Evolutionary conservation across 176 grass and related monocot genomes (phyloP).

Genomic region (Microstegium vimineum): DNA sequence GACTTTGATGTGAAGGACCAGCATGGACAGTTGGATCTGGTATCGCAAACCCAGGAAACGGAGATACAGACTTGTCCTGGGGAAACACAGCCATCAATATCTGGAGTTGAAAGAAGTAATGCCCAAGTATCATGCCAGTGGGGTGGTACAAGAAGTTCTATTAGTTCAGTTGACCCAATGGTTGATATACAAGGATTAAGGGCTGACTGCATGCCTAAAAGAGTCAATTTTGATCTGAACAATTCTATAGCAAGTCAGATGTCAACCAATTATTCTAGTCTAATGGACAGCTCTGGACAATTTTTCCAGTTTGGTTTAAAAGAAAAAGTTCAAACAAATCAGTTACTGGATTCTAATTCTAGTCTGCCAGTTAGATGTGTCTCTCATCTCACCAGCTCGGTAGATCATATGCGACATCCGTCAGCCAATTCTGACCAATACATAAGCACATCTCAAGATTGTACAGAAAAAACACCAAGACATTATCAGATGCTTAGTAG

Average conservation of each 20-base stretch:
- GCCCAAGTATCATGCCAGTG: background rate
- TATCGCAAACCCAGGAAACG: background rate
- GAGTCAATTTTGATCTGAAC: constrained; percentile 47
- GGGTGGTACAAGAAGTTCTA: background rate
- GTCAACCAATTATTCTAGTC: constrained; percentile 9
- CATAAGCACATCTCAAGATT: constrained; percentile 5
- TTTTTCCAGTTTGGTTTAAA: constrained; percentile 15
- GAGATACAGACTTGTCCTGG: constrained; percentile 2
- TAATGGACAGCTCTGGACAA: constrained; percentile 5
- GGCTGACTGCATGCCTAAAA: constrained; percentile 13
- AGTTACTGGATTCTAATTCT: background rate
- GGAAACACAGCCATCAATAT: constrained; percentile 3
- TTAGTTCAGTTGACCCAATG: constrained; percentile 1
- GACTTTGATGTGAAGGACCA: constrained; percentile 43
- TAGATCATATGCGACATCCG: background rate
- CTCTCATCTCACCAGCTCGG: constrained; percentile 17
- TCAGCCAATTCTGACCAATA: background rate
- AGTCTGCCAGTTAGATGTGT: background rate
- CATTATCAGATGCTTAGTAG: constrained; percentile 20
- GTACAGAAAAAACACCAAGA: background rate
- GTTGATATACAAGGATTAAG: background rate
- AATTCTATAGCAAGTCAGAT: constrained; percentile 29
- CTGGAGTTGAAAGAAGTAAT: constrained; percentile 21
- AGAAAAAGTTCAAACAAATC: constrained; percentile 20
- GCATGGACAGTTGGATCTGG: constrained; percentile 28